Conservation (phyloP, 139 green algal genomes). For the Chlorella ohadii region DNA sequence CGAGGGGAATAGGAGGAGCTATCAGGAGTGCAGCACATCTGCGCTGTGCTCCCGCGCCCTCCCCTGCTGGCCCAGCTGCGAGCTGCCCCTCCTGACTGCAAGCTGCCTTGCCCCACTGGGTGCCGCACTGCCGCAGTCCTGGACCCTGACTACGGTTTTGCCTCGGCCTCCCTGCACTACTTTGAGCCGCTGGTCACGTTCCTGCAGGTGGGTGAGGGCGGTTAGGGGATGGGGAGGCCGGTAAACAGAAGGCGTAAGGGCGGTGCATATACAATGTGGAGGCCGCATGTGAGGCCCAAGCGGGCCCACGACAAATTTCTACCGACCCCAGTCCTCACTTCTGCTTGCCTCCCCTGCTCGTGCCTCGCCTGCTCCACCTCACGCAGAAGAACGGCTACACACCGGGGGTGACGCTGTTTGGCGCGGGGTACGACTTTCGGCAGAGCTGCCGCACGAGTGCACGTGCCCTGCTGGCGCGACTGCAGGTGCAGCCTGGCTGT, state of each 20-base stretch:
- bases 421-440: constrained; percentile 65
- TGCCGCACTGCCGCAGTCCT: constrained; percentile 21
- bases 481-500: neutral
- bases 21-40: no score
- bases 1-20: no score
- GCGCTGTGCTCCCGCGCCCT: neutral
- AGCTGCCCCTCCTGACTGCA: neutral
- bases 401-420: constrained; percentile 56
- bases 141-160: constrained; percentile 47
- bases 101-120: neutral
- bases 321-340: no score
- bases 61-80: neutral
- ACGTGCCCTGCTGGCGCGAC: constrained; percentile 28
- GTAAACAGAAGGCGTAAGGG: no score
- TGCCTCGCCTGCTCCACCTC: no score
- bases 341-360: no score
- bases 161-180: constrained; percentile 51
- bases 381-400: constrained; percentile 43
- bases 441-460: constrained; percentile 37
- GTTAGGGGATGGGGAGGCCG: no score
- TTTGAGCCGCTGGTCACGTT: constrained; percentile 54
- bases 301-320: no score
- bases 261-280: no score
- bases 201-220: constrained; percentile 23
- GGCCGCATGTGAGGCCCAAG: no score